Evolutionary conservation across 176 grass and related monocot species (phyloP).

Genomic region (Carex parvula): DNA sequence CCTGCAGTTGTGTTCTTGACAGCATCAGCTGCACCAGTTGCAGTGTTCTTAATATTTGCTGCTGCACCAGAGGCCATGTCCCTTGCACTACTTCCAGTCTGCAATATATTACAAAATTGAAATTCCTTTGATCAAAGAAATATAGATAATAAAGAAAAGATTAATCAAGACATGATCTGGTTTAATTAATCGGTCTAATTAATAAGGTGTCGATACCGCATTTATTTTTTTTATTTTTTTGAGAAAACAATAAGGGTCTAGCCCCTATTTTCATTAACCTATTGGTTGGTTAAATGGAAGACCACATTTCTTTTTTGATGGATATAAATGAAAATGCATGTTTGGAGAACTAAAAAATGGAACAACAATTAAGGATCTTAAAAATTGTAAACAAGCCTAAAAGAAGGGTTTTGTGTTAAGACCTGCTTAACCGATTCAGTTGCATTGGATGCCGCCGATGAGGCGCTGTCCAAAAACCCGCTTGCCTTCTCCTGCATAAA

Average conservation of each 20-base stretch:
- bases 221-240: background rate
- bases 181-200: background rate
- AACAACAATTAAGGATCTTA: background rate
- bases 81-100: background rate
- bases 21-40: background rate
- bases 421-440: slow-evolving; percentile 11
- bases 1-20: slow-evolving; percentile 3
- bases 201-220: background rate
- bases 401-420: background rate
- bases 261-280: too few relatives aligned
- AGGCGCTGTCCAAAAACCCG: background rate
- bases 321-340: background rate
- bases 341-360: background rate
- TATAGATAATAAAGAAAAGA: background rate
- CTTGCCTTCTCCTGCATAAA: slow-evolving; percentile 17
- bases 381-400: background rate
- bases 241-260: too few relatives aligned
- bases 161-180: background rate
- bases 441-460: background rate
- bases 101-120: background rate
- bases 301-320: too few relatives aligned
- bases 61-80: background rate
- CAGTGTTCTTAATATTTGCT: background rate
- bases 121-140: background rate
- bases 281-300: background rate